phyloP scores from a whole-genome alignment of 1,139 yeast genomes.

The Saccharomyces pastorianus region DNA sequence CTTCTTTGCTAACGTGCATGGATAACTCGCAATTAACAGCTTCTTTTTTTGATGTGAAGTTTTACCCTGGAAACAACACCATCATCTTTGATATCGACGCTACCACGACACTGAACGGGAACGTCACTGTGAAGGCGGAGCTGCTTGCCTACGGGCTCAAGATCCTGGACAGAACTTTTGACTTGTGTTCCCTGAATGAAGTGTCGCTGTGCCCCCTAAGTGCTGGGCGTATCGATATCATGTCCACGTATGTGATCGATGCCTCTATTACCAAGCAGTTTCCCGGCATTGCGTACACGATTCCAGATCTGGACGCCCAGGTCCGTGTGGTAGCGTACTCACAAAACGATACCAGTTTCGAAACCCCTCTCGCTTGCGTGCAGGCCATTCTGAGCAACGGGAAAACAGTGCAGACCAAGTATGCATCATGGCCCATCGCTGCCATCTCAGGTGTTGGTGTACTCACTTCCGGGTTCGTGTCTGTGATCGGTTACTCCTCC shows the following conservation, averaged over 20 bases:
- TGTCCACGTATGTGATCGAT: slow-evolving; percentile 42
- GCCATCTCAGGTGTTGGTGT: slow-evolving; percentile 84
- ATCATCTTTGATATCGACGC: slow-evolving; percentile 68
- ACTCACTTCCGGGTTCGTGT: slow-evolving; percentile 75
- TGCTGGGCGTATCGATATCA: slow-evolving; percentile 78
- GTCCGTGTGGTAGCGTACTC: slow-evolving; percentile 66
- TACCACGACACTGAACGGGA: slow-evolving; percentile 67
- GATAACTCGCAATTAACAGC: slow-evolving; percentile 82
- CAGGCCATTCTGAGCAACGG: slow-evolving; percentile 83
- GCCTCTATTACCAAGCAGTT: slow-evolving; percentile 42
- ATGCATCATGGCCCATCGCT: slow-evolving; percentile 96
- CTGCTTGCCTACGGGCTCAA: slow-evolving; percentile 82
- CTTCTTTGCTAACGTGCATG: slow-evolving; percentile 91
- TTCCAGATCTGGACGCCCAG: slow-evolving; percentile 92
- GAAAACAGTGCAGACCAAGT: slow-evolving; percentile 87
- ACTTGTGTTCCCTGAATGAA: slow-evolving; percentile 55
- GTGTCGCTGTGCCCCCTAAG: slow-evolving; percentile 71
- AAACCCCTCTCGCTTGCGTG: slow-evolving; percentile 73
- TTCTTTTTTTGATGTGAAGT: slow-evolving; percentile 69
- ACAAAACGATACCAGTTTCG: slow-evolving; percentile 33
- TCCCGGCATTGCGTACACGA: slow-evolving; percentile 78
- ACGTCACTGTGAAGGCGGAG: slow-evolving; percentile 58
- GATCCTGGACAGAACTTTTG: slow-evolving; percentile 46
- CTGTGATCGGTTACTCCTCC: slow-evolving; percentile 79
- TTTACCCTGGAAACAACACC: slow-evolving; percentile 55